phyloP scores from a whole-genome alignment of 2,329 filamentous ascomycete species.

The Calonectria crousiana region DNA sequence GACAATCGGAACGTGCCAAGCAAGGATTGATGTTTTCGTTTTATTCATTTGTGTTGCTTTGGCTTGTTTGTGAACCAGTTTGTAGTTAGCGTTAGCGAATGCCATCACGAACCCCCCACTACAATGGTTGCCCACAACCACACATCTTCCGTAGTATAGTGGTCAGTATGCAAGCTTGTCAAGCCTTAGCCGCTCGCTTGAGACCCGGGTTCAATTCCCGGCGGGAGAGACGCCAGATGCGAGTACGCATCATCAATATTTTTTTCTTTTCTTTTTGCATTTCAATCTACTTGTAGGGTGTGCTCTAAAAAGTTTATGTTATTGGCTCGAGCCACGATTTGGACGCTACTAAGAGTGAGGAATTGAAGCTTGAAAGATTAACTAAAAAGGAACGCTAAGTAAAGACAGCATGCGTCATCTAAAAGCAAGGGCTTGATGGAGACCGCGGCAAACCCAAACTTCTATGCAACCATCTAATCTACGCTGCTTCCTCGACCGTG shows the following conservation, averaged over 20 bases:
- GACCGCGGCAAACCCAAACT: not conserved
- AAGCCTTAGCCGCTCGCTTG: too few relatives aligned
- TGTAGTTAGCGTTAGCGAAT: not conserved
- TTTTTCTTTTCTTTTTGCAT: not conserved
- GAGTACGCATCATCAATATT: not conserved
- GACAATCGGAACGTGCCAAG: not conserved
- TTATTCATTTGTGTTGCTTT: not conserved
- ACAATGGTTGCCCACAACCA: not conserved
- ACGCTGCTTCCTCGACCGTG: slow-evolving; percentile 5
- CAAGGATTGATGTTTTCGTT: not conserved
- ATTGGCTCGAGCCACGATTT: not conserved
- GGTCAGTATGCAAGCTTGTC: not conserved
- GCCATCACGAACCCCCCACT: not conserved
- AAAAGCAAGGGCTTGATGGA: not conserved
- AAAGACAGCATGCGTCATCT: not conserved
- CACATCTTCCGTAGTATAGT: not conserved
- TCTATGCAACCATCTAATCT: not conserved
- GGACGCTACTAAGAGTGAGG: not conserved
- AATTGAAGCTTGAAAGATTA: not conserved
- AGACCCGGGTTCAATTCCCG: not conserved
- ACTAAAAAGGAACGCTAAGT: not conserved
- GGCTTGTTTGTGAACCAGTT: not conserved
- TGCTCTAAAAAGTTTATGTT: not conserved
- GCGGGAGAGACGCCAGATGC: not conserved
- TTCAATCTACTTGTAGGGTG: not conserved